These are phyloP conservation scores for Aspergillus sp. DNA, from an alignment of 2,329 filamentous ascomycete genomes.

Conservation along the genomic window DNA sequence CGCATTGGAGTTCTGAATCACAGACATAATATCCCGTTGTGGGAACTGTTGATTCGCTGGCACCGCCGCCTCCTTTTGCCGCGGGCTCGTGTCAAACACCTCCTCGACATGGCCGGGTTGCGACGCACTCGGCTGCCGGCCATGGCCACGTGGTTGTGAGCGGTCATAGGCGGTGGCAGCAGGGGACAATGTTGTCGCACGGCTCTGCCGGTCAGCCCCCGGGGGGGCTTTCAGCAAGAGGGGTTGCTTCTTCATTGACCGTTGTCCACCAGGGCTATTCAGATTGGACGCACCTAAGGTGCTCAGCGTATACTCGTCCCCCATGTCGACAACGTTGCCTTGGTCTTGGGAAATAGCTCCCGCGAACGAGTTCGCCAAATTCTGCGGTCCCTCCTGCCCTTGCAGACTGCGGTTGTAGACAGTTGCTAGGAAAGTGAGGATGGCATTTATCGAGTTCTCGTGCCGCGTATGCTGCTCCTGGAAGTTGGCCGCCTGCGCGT, in stretches of 20 bases:
- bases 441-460: conserved; percentile 98
- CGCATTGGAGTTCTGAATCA: conserved; percentile 51
- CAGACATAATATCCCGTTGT: conserved; percentile 51
- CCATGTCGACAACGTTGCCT: conserved; percentile 64
- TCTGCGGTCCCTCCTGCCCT: conserved; percentile 73
- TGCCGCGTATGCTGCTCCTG: conserved; percentile 93
- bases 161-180: conserved; percentile 35
- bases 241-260: conserved; percentile 49
- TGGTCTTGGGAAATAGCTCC: conserved; percentile 68
- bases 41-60: conserved; percentile 30
- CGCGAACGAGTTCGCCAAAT: conserved; percentile 80
- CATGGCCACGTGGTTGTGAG: conserved; percentile 29
- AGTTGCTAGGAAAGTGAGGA: conserved; percentile 92
- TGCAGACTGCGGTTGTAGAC: conserved; percentile 94
- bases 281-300: conserved; percentile 35
- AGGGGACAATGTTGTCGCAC: conserved; percentile 42
- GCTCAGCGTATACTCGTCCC: conserved; percentile 51
- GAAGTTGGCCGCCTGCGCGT: conserved; percentile 83
- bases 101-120: conserved; percentile 46
- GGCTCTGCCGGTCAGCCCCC: conserved; percentile 24
- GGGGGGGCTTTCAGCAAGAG: conserved; percentile 51
- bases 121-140: conserved; percentile 33
- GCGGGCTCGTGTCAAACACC: conserved; percentile 45
- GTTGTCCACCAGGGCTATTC: conserved; percentile 37
- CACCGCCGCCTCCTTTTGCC: conserved; percentile 21